Percentiles rank a stretch among this genome's conserved stretches.
Conservation (phyloP, 2,329 filamentous ascomycete species). For the Penicillium sp. region DNA sequence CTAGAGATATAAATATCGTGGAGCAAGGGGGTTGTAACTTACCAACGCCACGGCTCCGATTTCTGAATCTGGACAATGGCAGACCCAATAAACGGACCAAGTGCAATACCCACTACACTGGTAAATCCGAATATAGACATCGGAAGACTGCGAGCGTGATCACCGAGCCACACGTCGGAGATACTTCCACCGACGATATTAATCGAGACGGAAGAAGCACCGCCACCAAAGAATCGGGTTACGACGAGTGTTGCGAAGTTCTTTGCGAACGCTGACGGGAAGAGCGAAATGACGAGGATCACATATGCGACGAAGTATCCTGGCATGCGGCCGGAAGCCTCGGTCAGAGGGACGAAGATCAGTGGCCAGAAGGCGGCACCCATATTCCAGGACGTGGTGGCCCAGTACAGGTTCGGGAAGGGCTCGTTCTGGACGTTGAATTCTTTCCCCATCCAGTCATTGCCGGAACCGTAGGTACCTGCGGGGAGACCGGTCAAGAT, state of each 20-base stretch:
- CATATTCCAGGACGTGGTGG: constrained; percentile 36
- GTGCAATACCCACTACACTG: constrained; percentile 43
- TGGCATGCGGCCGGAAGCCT: constrained; percentile 44
- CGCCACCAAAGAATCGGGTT: constrained; percentile 45
- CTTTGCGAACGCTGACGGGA: constrained; percentile 43
- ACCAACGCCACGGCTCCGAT: constrained; percentile 44
- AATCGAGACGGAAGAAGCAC: constrained; percentile 43
- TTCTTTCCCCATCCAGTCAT: constrained; percentile 26
- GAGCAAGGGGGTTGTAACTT: neutral
- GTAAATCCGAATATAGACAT: constrained; percentile 46
- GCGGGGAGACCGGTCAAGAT: constrained; percentile 43
- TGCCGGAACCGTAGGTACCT: constrained; percentile 40
- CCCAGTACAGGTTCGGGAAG: constrained; percentile 34
- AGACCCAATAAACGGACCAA: constrained; percentile 46
- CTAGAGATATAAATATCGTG: too few species aligned
- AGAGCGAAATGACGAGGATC: constrained; percentile 41
- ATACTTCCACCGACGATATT: constrained; percentile 41
- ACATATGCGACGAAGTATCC: constrained; percentile 46
- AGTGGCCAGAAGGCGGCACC: constrained; percentile 35
- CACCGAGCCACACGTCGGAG: constrained; percentile 38
- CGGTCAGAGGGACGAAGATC: constrained; percentile 33
- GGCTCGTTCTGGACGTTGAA: constrained; percentile 34
- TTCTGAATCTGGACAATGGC: constrained; percentile 38
- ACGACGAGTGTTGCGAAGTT: constrained; percentile 48
- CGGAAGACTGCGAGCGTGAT: constrained; percentile 40